These are phyloP conservation scores for Neostapfia colusana DNA, from an alignment of 176 grass and related monocot species.

Conservation along the genomic window DNA sequence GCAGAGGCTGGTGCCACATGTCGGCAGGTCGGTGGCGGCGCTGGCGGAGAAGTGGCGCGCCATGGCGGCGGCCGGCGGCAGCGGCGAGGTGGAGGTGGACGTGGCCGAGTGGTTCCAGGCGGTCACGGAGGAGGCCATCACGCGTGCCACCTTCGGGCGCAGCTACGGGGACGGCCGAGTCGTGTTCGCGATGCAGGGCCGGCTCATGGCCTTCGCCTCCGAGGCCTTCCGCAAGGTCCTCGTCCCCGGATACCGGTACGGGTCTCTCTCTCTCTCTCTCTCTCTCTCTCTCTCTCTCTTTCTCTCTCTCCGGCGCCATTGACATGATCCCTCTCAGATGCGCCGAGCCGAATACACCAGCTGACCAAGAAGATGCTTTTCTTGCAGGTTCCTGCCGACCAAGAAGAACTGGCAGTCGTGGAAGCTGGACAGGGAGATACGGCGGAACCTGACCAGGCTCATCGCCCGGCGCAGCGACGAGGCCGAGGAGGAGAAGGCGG, in stretches of 20 bases:
- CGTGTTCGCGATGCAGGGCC: constrained; percentile 72
- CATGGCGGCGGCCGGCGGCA: constrained; percentile 37
- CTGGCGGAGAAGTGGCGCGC: constrained; percentile 55
- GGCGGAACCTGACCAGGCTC: constrained; percentile 51
- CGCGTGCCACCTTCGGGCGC: constrained; percentile 59
- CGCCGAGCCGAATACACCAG: neutral
- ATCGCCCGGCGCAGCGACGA: constrained; percentile 59
- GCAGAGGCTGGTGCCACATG: constrained; percentile 72
- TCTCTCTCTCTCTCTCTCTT: neutral
- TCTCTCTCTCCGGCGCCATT: neutral
- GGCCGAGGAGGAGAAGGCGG: constrained; percentile 12
- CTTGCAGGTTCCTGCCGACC: constrained; percentile 72
- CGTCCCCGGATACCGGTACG: constrained; percentile 81
- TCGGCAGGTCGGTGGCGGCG: constrained; percentile 59
- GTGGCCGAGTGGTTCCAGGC: constrained; percentile 83
- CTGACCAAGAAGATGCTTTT: neutral
- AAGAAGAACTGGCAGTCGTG: constrained; percentile 73
- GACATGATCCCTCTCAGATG: neutral
- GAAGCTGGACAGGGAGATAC: constrained; percentile 70
- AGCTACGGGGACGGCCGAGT: constrained; percentile 74
- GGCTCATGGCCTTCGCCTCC: constrained; percentile 70
- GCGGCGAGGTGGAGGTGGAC: constrained; percentile 78
- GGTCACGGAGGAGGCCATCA: constrained; percentile 75
- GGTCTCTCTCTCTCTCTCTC: neutral
- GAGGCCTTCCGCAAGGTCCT: constrained; percentile 90